Base-by-base conservation (phyloP, 1,139 yeast species). In the Yamadazyma diddensiae region DNA sequence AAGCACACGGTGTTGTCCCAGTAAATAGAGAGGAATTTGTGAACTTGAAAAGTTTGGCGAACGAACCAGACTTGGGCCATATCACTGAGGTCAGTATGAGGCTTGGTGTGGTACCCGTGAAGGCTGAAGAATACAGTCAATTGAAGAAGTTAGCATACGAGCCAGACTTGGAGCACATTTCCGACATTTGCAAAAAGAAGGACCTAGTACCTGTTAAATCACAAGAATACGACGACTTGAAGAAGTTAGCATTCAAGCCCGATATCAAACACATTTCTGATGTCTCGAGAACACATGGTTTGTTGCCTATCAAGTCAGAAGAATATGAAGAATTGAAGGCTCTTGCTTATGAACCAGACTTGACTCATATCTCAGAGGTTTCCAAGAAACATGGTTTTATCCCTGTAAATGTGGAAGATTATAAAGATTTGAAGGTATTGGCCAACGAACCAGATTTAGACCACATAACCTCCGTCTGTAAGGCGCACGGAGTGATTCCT, bases 1-100 rank as follows among this genome's bases (percentile, higher is more conserved):
- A 50, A 28, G 38, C 52, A 11, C 51, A 52, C 15, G 66, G 64
- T 5, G 46, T 65, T 21, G 53, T 55, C n/a, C 54, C 69, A 7
- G 41, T 70, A 29, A 50, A 65, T 4, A 40, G 45, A 9, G 47
- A 45, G 8, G 60, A 56, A 12, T 49, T 46, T 27, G 31, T 33
- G 6, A 31, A 33, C 15, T 35, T 61, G 33, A 22, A 21, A 4
- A 26, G 29, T 6, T 34, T 41, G 10, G 57, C 59, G 0, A 28
- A 51, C 19, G 23, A 29, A 9, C 69, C 70, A 21, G 42, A 52
- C 10, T 40, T 56, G 37, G 55, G 52, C 20, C 64, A 18, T 9
- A 18, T 18, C 6, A 18, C 9, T 6, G 8, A 18, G 20, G 9
- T 6, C 6, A 6, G 8, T 18, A 18, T 6, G 9, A 9, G 8